A percentile compares a stretch with the other conserved stretches of the same genome.
These are phyloP conservation scores for Ophiostoma sp. DNA, from an alignment of 2,329 filamentous ascomycete genomes.

Conservation along the genomic window DNA sequence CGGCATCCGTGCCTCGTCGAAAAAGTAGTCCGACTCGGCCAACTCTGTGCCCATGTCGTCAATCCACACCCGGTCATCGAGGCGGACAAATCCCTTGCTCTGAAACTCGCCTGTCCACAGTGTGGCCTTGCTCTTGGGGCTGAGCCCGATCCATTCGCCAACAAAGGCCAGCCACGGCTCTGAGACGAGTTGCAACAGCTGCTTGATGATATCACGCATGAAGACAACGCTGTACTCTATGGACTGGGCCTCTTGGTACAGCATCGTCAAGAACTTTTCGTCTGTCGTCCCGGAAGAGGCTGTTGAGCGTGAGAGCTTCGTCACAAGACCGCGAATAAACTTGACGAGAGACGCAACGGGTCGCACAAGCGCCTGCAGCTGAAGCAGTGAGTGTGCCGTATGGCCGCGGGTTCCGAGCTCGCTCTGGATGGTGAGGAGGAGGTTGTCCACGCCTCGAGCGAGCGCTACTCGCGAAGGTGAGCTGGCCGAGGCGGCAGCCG, in stretches of 20 bases:
- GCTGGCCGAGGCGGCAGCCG: slow-evolving; percentile 37
- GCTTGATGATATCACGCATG: slow-evolving; percentile 64
- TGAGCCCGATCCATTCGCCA: slow-evolving; percentile 74
- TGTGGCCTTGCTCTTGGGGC: slow-evolving; percentile 49
- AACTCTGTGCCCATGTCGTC: slow-evolving; percentile 61
- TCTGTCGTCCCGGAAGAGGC: slow-evolving; percentile 46
- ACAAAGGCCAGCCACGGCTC: slow-evolving; percentile 45
- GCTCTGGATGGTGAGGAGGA: slow-evolving; percentile 52
- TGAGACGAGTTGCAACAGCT: slow-evolving; percentile 54
- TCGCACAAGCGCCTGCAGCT: slow-evolving; percentile 52
- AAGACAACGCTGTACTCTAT: slow-evolving; percentile 64
- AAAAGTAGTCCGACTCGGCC: slow-evolving; percentile 60
- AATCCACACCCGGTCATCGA: slow-evolving; percentile 54
- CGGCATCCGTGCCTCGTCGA: slow-evolving; percentile 67
- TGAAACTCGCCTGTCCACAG: slow-evolving; percentile 31
- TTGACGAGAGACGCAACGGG: slow-evolving; percentile 51
- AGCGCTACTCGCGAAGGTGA: slow-evolving; percentile 54
- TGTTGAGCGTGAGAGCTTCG: slow-evolving; percentile 43
- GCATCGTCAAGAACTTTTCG: slow-evolving; percentile 60
- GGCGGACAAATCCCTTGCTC: slow-evolving; percentile 60
- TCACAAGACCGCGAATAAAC: slow-evolving; percentile 54
- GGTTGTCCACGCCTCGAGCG: slow-evolving; percentile 49
- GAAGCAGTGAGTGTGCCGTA: slow-evolving; percentile 50
- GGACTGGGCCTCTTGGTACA: slow-evolving; percentile 63
- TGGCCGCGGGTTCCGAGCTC: slow-evolving; percentile 48